Evolutionary conservation across 345 rosid species (phyloP).

Genomic region (Citrus sp.): DNA sequence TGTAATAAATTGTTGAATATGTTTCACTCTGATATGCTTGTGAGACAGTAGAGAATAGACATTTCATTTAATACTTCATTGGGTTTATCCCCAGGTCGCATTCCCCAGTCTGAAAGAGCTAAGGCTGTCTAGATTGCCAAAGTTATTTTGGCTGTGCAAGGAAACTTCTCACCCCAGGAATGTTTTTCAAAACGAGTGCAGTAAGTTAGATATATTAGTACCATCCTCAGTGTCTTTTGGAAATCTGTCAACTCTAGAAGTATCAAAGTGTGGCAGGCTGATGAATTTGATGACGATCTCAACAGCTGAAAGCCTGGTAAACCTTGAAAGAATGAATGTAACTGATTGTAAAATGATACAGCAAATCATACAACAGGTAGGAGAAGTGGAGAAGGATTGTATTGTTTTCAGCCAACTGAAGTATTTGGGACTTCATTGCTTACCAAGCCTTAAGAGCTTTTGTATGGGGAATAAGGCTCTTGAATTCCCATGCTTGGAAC

Average conservation of each 20-base stretch:
- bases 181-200: background rate
- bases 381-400: background rate
- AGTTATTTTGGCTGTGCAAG: background rate
- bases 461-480: background rate
- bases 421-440: slow-evolving; percentile 3
- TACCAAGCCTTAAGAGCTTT: slow-evolving; percentile 8
- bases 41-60: too few relatives aligned
- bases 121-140: background rate
- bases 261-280: slow-evolving; percentile 13
- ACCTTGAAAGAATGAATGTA: slow-evolving; percentile 15
- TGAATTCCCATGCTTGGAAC: background rate
- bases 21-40: too few relatives aligned
- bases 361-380: slow-evolving; percentile 11
- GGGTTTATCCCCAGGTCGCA: background rate
- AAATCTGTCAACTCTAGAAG: slow-evolving; percentile 12
- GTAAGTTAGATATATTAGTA: background rate
- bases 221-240: slow-evolving; percentile 12
- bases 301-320: slow-evolving; percentile 12
- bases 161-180: background rate
- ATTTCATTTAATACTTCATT: background rate
- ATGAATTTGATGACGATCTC: slow-evolving; percentile 7
- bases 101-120: background rate
- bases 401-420: slow-evolving; percentile 8
- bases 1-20: too few relatives aligned
- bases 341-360: slow-evolving; percentile 11